Percentiles rank a stretch among this genome's conserved stretches.
Conservation (phyloP, 1,139 yeast species). For the Sugiyamaella neomexicana region DNA sequence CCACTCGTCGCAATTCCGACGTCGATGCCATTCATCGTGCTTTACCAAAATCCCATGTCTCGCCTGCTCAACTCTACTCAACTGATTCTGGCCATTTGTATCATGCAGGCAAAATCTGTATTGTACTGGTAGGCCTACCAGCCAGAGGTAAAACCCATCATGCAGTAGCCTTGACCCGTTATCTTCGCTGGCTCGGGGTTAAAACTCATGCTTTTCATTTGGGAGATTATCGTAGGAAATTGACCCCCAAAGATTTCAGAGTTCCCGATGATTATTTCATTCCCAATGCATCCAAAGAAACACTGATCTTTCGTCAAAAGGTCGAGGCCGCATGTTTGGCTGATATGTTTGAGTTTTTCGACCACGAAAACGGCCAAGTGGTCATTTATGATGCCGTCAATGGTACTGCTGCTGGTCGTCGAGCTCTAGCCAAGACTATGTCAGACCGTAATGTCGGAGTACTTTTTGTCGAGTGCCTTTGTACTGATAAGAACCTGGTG, state of each 20-base stretch:
- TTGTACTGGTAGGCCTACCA: conserved; percentile 89
- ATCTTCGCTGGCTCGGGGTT: conserved; percentile 91
- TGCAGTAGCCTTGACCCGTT: conserved; percentile 87
- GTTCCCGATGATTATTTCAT: conserved; percentile 73
- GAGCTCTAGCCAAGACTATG: conserved; percentile 56
- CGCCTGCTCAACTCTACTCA: conserved; percentile 81
- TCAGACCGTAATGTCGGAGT: conserved; percentile 64
- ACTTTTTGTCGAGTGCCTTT: conserved; percentile 82
- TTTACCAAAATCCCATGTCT: conserved; percentile 42
- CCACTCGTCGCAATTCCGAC: conserved; percentile 30
- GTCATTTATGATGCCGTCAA: conserved; percentile 97
- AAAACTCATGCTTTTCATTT: conserved; percentile 88
- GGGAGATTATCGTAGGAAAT: conserved; percentile 82
- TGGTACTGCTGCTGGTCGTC: conserved; percentile 69
- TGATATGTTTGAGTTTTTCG: conserved; percentile 72
- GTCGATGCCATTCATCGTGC: conserved; percentile 39
- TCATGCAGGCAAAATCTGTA: conserved; percentile 93
- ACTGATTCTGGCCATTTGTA: conserved; percentile 88
- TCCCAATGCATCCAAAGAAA: conserved; percentile 59
- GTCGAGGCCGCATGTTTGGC: conserved; percentile 64
- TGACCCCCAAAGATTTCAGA: conserved; percentile 44
- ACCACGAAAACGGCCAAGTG: conserved; percentile 79
- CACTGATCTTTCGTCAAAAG: conserved; percentile 55
- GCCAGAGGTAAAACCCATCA: conserved; percentile 95
- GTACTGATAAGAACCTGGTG: conserved; percentile 70